Base-by-base conservation (phyloP, 257 asterid genomes). In the Nicotiana paniculata region DNA sequence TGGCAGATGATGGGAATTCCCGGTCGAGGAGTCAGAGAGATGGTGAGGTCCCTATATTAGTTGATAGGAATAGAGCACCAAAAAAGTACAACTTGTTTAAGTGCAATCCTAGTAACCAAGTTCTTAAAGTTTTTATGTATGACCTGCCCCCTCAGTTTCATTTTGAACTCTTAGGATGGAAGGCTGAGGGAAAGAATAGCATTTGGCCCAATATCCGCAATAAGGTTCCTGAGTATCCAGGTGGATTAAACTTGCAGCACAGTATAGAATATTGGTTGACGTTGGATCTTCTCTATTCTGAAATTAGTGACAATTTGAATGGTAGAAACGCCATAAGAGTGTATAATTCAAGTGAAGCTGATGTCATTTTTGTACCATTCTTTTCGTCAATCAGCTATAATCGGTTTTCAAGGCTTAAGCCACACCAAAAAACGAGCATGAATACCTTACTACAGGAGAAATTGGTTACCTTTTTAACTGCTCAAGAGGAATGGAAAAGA, bases 221-320 rank as follows among this genome's bases (percentile, higher is more conserved):
- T 0, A 77, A 86, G 82, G 91, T 93, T 24, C 98, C 98, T 6
- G 83, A 81, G 2, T 95, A 95, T 81, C 97, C 97, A 0, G 97
- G 97, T 69, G 98, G 98, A n/a, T 82, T 95, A 59, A 95, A 95
- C 85, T 84, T 93, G 90, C 99, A 95, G 90, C 99, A 95, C 54
- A 95, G 99, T 82, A 91, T 93, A 87, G 99, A 92, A 75, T 93
- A 92, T 83, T 95, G 97, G 98, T 88, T 95, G 46, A 92, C 97
- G 39, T 87, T 95, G 86, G 98, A 95, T 84, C 93, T 93, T 51
- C 82, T 95, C 74, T 86, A 28, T 87, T 92, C 99, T 4, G 95
- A 95, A 77, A 68, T 83, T 58, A 62, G 90, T 16, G 81, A 46
- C 11, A 81, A 88, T 81, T 75, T 84, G 76, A 79, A 82, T 7